Conservation (phyloP, 345 rosid species). For the Rhodamnia rubescens region DNA sequence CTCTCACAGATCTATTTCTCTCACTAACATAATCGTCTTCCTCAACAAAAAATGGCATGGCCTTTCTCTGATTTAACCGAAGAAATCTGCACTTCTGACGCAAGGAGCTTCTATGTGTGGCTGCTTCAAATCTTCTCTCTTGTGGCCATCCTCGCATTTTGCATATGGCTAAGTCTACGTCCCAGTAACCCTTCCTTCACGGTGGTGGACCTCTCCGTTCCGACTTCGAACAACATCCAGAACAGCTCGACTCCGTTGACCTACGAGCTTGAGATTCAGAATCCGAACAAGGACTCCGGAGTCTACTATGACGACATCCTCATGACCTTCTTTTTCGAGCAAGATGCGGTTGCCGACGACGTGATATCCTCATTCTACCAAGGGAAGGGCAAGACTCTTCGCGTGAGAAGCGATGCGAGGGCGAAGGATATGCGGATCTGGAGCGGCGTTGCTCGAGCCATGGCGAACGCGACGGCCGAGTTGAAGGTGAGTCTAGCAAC, state of each 20-base stretch:
- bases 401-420: not conserved
- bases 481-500: conserved; percentile 17
- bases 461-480: conserved; percentile 15
- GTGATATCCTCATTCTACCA: conserved; percentile 13
- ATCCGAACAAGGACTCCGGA: conserved; percentile 27
- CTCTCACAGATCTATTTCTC: not conserved
- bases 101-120: conserved; percentile 11
- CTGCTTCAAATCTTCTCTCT: conserved; percentile 22
- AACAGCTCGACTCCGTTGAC: not conserved
- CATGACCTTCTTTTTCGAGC: conserved; percentile 11
- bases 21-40: not conserved
- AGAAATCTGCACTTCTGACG: not conserved
- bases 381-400: conserved; percentile 3
- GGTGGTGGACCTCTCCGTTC: conserved; percentile 15
- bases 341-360: conserved; percentile 13
- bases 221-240: not conserved
- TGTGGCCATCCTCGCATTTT: conserved; percentile 18
- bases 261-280: conserved; percentile 17
- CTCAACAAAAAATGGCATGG: not conserved
- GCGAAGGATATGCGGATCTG: not conserved
- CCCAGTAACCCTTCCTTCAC: conserved; percentile 18
- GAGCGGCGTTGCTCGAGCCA: conserved; percentile 7
- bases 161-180: conserved; percentile 22
- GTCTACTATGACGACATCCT: conserved; percentile 24
- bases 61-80: not conserved